Evolutionary conservation across 2,329 filamentous ascomycete genomes (phyloP).

Genomic region (Trichoderma sp.): DNA sequence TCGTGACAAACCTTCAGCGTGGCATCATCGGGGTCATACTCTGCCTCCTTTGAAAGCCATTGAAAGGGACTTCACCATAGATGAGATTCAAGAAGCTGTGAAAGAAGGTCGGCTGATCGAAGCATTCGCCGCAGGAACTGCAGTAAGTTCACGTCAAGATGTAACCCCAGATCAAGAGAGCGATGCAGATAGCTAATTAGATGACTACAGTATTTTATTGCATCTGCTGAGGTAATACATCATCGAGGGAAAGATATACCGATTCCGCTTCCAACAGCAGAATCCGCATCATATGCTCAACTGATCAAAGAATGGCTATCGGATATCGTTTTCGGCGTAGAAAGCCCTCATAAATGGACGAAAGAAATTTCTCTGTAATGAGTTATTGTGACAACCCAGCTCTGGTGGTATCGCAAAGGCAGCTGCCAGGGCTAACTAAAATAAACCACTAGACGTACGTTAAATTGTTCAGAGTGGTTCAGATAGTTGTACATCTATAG

Average conservation of each 20-base stretch:
- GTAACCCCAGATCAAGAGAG: neutral
- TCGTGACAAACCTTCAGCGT: neutral
- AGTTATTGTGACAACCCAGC: neutral
- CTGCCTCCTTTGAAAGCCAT: neutral
- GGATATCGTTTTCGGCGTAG: neutral
- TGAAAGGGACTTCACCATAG: neutral
- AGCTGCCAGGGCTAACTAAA: neutral
- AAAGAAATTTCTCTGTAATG: neutral
- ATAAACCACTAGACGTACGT: neutral
- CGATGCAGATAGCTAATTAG: neutral
- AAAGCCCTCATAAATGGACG: neutral
- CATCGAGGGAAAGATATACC: neutral
- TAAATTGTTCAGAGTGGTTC: neutral
- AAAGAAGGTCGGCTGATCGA: neutral
- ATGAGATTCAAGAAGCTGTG: neutral
- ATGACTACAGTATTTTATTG: neutral
- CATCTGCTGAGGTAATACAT: neutral
- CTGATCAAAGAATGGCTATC: neutral
- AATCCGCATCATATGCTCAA: neutral
- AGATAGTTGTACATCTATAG: neutral
- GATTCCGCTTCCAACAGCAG: neutral
- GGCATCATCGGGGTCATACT: neutral
- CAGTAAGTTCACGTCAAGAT: neutral
- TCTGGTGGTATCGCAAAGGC: neutral
- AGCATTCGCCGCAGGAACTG: neutral